These are phyloP conservation scores for Endoconidiophora laricicola DNA, from an alignment of 2,329 filamentous ascomycete genomes.

Conservation along the genomic window DNA sequence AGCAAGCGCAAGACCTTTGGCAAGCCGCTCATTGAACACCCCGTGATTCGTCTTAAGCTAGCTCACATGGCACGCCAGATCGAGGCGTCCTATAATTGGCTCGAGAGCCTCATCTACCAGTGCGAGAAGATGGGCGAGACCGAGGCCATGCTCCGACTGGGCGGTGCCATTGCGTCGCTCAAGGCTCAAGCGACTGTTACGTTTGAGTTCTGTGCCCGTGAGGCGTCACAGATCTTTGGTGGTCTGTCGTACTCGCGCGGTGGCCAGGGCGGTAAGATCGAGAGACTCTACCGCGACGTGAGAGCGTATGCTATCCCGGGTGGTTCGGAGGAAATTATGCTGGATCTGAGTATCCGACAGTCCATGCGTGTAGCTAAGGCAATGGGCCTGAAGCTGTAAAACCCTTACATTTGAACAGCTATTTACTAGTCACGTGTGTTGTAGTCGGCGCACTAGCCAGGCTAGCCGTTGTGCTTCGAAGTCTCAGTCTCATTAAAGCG, in stretches of 20 bases:
- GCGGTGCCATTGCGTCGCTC: slow-evolving; percentile 79
- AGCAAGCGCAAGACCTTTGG: slow-evolving; percentile 95
- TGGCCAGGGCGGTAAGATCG: slow-evolving; percentile 88
- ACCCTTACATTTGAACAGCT: too few species aligned
- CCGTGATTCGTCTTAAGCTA: slow-evolving; percentile 92
- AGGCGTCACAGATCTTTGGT: slow-evolving; percentile 95
- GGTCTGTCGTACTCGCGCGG: slow-evolving; percentile 83
- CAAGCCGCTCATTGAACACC: slow-evolving; percentile 91
- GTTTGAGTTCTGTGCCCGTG: slow-evolving; percentile 93
- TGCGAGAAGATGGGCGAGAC: slow-evolving; percentile 84
- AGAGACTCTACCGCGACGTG: slow-evolving; percentile 87
- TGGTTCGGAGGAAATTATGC: slow-evolving; percentile 95
- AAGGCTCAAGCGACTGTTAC: slow-evolving; percentile 90
- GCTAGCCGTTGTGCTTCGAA: too few species aligned
- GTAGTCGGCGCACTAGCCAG: too few species aligned
- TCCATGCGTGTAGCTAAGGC: slow-evolving; percentile 75
- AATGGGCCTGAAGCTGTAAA: slow-evolving; percentile 86
- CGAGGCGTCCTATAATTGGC: slow-evolving; percentile 91
- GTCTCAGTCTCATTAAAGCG: too few species aligned
- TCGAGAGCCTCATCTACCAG: slow-evolving; percentile 89
- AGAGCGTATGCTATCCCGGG: slow-evolving; percentile 92
- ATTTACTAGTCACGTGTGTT: too few species aligned
- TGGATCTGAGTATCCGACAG: slow-evolving; percentile 89
- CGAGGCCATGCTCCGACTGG: slow-evolving; percentile 89
- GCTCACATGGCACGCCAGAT: slow-evolving; percentile 98